Evolutionary conservation across 768 basidiomycete genomes (phyloP), one percentile per base, ranked within the genome.

Genomic region (Pulveroboletus sp.): DNA sequence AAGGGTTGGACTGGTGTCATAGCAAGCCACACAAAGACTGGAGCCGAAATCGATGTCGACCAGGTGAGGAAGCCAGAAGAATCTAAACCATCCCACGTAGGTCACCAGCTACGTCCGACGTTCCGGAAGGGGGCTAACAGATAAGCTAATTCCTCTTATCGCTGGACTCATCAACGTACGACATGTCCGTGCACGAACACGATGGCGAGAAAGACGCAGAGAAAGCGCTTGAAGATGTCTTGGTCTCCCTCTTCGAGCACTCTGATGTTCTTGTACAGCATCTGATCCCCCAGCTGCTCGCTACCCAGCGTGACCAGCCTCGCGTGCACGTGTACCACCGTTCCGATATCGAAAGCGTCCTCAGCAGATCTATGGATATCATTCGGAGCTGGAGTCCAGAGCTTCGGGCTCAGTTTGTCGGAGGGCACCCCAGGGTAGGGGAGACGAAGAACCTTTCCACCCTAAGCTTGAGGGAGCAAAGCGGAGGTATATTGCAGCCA

Each of bases 391-490:
- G 85, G 86, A 69, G 76, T 43, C 46, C 65, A 37, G 60, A 65
- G 17, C 71, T 73, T 7, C 79, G 76, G 57, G 81, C 82, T 0
- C 66, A 69, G 52, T 93, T 96, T 62, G 76, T 95, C 53, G 79
- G 76, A 6, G 93, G 84, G 3, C 93, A 95, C 71, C 93, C 93
- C 32, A 80, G 91, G 51, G 95, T 95, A 40, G 93, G 93, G 35
- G 90, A 90, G 68, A 80, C 75, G 51, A 82, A 79, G 60, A 83
- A 83, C 37, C 74, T 94, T 11, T 89, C 87, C 0, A 76, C 67
- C 39, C 73, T 92, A 41, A 93, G 89, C 66, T 81, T 82, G 26
- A 81, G 76, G 43, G 93, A 96, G 69, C 93, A 95, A 66, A 83
- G 81, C 11, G 76, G 75, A 24, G 58, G 56, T 2, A 56, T 55